Percentiles rank a stretch among this genome's conserved stretches.
These are phyloP conservation scores for Puccinia hordei DNA, from an alignment of 1,284 basidiomycete species.

Conservation along the genomic window DNA sequence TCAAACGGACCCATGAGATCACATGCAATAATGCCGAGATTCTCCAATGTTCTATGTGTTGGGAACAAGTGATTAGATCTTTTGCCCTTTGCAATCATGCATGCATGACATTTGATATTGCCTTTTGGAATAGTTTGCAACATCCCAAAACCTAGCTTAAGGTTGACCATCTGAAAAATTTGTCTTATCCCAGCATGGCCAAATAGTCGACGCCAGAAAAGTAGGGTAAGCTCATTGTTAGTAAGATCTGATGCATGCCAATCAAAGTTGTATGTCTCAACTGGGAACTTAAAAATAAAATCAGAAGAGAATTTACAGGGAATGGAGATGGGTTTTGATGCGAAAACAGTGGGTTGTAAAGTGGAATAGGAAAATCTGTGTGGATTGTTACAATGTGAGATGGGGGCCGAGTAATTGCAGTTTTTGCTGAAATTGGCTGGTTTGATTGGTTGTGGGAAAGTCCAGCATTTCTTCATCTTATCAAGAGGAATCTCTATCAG, in stretches of 20 bases:
- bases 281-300: neutral
- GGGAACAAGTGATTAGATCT: neutral
- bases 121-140: neutral
- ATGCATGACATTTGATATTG: slow-evolving; percentile 3
- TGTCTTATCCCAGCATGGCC: neutral
- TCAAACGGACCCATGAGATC: slow-evolving; percentile 41
- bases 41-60: neutral
- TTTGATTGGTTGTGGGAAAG: neutral
- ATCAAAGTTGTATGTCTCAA: neutral
- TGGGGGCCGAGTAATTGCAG: too few species aligned
- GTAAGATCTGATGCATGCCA: neutral
- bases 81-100: neutral
- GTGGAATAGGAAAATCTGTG: neutral
- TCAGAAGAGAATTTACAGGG: neutral
- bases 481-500: too few species aligned
- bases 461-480: too few species aligned
- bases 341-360: neutral
- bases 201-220: slow-evolving; percentile 1
- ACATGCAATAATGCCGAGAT: neutral
- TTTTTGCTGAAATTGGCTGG: too few species aligned
- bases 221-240: neutral
- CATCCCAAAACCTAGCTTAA: neutral
- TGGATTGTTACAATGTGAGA: neutral
- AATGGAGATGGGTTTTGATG: neutral
- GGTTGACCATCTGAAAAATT: neutral